Evolutionary conservation across 2,329 filamentous ascomycete genomes (phyloP), one percentile per base, ranked within the genome.

Genomic region (Aspergillus flavus): DNA sequence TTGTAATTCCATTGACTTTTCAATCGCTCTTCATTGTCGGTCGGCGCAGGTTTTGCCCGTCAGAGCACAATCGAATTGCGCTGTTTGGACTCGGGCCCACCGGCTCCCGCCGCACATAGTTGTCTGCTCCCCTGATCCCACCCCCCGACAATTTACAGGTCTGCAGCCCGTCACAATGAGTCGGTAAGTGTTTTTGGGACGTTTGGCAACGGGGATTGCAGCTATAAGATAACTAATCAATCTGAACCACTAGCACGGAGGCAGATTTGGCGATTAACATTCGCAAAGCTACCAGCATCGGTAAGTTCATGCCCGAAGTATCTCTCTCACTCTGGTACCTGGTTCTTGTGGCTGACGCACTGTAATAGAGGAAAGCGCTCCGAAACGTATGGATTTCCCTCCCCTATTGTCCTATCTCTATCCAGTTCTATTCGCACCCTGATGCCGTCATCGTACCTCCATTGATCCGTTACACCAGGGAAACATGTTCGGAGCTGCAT

Each of bases 401-500:
- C 54, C 14, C 70, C 59, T 21, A 52, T 62, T 23, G 32, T 19
- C n/a, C 26, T 34, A 57, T 36, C 46, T n/a, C 46, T 53, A 52
- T 64, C 64, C 65, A 57, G 21, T 11, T 23, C 19, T n/a, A 21
- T 54, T 2, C 30, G n/a, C 12, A 16, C 21, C 11, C 30, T 9
- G 19, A 9, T 3, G 6, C 23, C 12, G 32, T 34, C 9, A 36
- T 19, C 63, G 59, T 41, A 52, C 52, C 19, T 26, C 26, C 48
- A 50, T 54, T 60, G 28, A 64, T 50, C 52, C 45, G 46, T 30
- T 60, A 61, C 61, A 59, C 43, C 73, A 86, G 87, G 86, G 65
- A 99, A 99, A 82, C 95, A 99, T 91, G 95, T 99, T 63, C 92
- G 95, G 75, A 93, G 91, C 79, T 96, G 93, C 76, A 99, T 99